Evolutionary conservation across 1,284 basidiomycete genomes (phyloP), one percentile per base, ranked within the genome.

Genomic region (Moesziomyces sp.): DNA sequence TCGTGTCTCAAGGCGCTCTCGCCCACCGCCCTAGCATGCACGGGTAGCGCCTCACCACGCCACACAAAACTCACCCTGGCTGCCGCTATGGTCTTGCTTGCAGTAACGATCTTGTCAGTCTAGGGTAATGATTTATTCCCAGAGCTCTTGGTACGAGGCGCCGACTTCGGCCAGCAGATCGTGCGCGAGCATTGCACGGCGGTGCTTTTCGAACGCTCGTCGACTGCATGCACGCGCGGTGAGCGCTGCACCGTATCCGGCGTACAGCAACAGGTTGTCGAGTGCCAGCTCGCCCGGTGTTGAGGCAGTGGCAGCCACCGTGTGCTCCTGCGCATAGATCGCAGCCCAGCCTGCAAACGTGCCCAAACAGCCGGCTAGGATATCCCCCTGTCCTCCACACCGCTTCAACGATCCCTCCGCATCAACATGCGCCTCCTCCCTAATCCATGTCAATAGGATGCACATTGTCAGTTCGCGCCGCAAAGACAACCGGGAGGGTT

Each of bases 311-410:
- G 30, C 11, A 3, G 38, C 11, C 62, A 40, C 24, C 5, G 55
- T 19, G 26, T 52, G 43, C 14, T 45, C 46, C 83, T 87, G 68
- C 67, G 90, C 89, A 84, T 92, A 97, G 78, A 92, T 93, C 83
- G 92, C 92, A 3, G 92, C 93, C 95, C 96, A 99, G 1, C 94
- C 94, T 65, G 97, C 87, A 83, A 97, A 90, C 0, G 93, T 90
- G 0, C 94, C 95, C 8, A 94, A 90, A 42, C 88, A 88, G 6
- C 96, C 96, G 74, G 91, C 92, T 54, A 99, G 85, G 48, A 99
- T 90, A 85, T 99, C 96, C 0, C 96, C 96, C 84, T 98, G 96
- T 1, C 95, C 95, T 21, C 96, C 96, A 77, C 94, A 95, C 54
- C 96, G 88, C 86, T 97, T 97, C 73, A 94, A 82, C 1, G 94